A percentile compares a stretch with the other conserved stretches of the same genome.
Conservation (phyloP, 1,284 basidiomycete species). For the Boletus semigastroideus region DNA sequence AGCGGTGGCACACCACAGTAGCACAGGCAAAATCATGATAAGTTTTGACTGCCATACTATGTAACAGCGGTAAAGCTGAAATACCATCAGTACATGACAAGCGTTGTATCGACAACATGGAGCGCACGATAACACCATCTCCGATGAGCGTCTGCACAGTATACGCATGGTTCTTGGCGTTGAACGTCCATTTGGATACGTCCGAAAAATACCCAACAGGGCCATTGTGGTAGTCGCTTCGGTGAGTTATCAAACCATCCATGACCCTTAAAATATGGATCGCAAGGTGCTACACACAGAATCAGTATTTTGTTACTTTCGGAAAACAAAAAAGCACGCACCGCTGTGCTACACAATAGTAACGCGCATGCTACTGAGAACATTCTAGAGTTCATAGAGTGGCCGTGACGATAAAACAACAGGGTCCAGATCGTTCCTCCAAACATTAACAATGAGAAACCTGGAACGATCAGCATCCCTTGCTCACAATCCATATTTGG, state of each 20-base stretch:
- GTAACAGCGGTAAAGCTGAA: slow-evolving; percentile 27
- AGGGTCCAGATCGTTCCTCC: slow-evolving; percentile 4
- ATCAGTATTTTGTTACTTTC: neutral
- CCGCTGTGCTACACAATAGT: slow-evolving; percentile 5
- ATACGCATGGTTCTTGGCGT: neutral
- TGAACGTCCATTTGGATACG: slow-evolving; percentile 2
- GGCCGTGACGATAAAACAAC: neutral
- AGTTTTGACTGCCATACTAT: slow-evolving; percentile 20
- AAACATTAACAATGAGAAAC: slow-evolving; percentile 10
- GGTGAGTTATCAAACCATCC: slow-evolving; percentile 6
- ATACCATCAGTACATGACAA: neutral
- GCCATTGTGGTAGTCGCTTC: slow-evolving; percentile 5
- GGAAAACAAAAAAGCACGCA: neutral
- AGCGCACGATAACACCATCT: slow-evolving; percentile 34
- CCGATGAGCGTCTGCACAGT: slow-evolving; percentile 34
- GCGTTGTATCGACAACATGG: neutral
- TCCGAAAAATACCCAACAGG: neutral
- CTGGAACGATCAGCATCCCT: neutral
- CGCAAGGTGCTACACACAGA: slow-evolving; percentile 16
- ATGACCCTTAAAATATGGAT: slow-evolving; percentile 20
- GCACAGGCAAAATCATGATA: slow-evolving; percentile 19
- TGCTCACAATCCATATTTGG: neutral
- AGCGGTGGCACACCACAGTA: slow-evolving; percentile 20
- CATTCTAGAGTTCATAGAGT: neutral
- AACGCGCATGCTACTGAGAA: slow-evolving; percentile 2